Evolutionary conservation across 805 yeast genomes (phyloP), one percentile per base, ranked within the genome.

Genomic region (Vanderwaltozyma yarrowii): DNA sequence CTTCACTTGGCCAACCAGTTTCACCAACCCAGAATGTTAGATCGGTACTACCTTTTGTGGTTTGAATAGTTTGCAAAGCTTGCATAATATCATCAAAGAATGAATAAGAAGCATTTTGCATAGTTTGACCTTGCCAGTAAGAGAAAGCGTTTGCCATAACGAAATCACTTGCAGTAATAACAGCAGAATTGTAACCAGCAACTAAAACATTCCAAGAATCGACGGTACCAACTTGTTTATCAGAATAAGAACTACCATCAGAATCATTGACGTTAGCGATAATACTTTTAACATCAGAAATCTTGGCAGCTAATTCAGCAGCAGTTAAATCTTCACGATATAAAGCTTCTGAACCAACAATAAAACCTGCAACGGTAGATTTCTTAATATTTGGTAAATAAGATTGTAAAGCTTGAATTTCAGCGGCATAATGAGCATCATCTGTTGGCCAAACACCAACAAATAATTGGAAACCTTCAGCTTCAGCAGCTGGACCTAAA

Each of bases 51-150:
- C 95, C 96, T 72, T 89, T 88, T 52, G 74, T 64, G 50, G 85
- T 69, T 73, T 89, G 96, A 54, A 89, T 76, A 44, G 71, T 69
- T 70, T 86, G 94, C 62, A 89, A 69, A 49, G 96, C 96, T 73
- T 89, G 96, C 95, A 88, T 87, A 63, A 89, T 85, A 63, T 89
- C 96, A 61, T 88, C 96, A 50, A 86, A 75, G 80, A 88, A 89
- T 2, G 96, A 86, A 73, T 76, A 84, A 14, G 95, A 76, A 20
- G 96, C 75, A 62, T 88, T 88, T 35, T 62, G 56, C 74, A 72
- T 73, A 49, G 86, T 73, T 70, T 87, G 96, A 32, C 96, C 96
- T 70, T 89, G 97, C 97, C 97, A 89, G 79, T 88, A 89, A 8
- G 96, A 84, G 74, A 89, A 89, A 36, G 96, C 96, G 60, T 89